Percentiles rank a stretch among this genome's conserved stretches.
phyloP scores from a whole-genome alignment of 1,139 yeast species.

The Candida tropicalis region DNA sequence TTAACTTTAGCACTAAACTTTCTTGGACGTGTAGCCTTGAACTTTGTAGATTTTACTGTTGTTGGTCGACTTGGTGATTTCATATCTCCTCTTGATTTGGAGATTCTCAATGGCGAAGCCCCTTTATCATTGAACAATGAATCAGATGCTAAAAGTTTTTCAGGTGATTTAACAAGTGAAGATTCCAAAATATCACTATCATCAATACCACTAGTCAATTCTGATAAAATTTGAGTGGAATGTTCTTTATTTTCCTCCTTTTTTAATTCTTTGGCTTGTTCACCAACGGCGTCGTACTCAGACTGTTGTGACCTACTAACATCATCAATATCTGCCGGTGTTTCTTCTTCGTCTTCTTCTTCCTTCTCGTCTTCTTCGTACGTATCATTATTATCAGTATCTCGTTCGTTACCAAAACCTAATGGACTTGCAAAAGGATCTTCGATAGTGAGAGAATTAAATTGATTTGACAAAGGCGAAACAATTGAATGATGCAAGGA shows the following conservation, averaged over 20 bases:
- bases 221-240: slow-evolving; percentile 36
- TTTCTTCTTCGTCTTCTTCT: slow-evolving; percentile 25
- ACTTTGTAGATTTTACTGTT: slow-evolving; percentile 26
- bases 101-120: slow-evolving; percentile 34
- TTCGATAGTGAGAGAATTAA: slow-evolving; percentile 26
- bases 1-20: slow-evolving; percentile 35
- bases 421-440: slow-evolving; percentile 21
- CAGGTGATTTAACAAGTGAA: slow-evolving; percentile 25
- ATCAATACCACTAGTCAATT: slow-evolving; percentile 37
- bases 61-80: slow-evolving; percentile 35
- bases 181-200: slow-evolving; percentile 25
- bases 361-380: neutral
- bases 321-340: slow-evolving; percentile 19
- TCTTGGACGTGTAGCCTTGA: slow-evolving; percentile 50
- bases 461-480: slow-evolving; percentile 27
- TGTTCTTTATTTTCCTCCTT: slow-evolving; percentile 40
- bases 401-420: slow-evolving; percentile 19
- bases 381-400: slow-evolving; percentile 24
- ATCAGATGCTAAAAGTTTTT: slow-evolving; percentile 23
- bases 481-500: slow-evolving; percentile 19
- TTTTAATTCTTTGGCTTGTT: slow-evolving; percentile 36
- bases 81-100: slow-evolving; percentile 13
- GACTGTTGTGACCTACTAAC: slow-evolving; percentile 12
- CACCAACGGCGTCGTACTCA: slow-evolving; percentile 24
- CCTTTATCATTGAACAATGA: slow-evolving; percentile 40